Evolutionary conservation across 2,329 filamentous ascomycete genomes (phyloP).

Genomic region (Capronia epimyces): DNA sequence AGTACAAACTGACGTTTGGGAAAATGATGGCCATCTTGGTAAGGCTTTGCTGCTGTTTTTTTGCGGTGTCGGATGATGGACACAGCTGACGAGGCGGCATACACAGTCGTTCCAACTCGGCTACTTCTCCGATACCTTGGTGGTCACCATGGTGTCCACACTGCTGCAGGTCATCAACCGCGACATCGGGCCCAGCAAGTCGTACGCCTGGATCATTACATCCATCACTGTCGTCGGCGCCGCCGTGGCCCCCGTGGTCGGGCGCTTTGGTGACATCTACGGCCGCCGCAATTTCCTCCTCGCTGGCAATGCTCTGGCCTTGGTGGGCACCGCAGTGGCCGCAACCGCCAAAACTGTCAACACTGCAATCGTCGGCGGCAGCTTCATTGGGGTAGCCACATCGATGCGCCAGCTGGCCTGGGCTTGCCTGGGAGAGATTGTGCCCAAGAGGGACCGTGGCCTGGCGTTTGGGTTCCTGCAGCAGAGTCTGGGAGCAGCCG

Average conservation of each 20-base stretch:
- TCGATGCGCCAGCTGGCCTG: neutral
- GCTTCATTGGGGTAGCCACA: neutral
- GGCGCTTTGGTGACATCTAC: slow-evolving; percentile 2
- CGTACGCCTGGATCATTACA: neutral
- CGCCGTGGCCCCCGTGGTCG: neutral
- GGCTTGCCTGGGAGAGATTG: neutral
- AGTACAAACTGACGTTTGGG: too few relatives aligned
- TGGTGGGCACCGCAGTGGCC: neutral
- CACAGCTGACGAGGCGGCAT: too few relatives aligned
- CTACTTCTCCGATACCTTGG: too few relatives aligned
- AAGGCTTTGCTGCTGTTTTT: too few relatives aligned
- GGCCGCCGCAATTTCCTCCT: neutral
- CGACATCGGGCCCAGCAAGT: neutral
- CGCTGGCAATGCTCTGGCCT: neutral
- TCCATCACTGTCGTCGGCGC: neutral
- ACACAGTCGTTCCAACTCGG: too few relatives aligned
- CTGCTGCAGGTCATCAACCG: neutral
- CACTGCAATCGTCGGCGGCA: neutral
- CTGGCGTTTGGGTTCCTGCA: neutral
- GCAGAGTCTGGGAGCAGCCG: neutral
- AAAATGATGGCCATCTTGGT: too few relatives aligned
- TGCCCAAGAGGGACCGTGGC: neutral
- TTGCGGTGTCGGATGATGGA: too few relatives aligned
- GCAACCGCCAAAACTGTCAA: neutral
- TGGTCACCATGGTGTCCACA: too few relatives aligned